Conservation (phyloP, 2,329 filamentous ascomycete genomes). For the Annulohypoxylon truncatum region DNA sequence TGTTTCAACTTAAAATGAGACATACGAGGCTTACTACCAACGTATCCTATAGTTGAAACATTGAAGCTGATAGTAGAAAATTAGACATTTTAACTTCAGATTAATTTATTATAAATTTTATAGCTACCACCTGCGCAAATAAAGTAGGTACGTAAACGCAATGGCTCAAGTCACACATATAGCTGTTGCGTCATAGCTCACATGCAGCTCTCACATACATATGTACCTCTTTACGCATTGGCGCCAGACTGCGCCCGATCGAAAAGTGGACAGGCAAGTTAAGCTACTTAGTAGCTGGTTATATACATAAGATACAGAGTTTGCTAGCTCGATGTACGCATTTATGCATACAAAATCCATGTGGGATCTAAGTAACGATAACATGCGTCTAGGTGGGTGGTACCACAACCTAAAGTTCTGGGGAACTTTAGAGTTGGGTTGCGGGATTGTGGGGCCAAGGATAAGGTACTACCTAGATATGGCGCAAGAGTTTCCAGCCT, state of each 20-base stretch:
- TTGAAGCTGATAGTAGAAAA: not conserved
- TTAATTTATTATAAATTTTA: not conserved
- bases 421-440: slow-evolving; percentile 32
- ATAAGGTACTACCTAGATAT: slow-evolving; percentile 5
- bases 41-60: not conserved
- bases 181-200: slow-evolving; percentile 26
- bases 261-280: not conserved
- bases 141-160: not conserved
- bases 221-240: slow-evolving; percentile 1
- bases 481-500: slow-evolving; percentile 18
- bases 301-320: not conserved
- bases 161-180: not conserved
- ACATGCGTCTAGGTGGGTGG: not conserved
- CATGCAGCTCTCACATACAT: slow-evolving; percentile 7
- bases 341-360: not conserved
- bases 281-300: not conserved
- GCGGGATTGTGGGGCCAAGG: slow-evolving; percentile 25
- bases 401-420: slow-evolving; percentile 9
- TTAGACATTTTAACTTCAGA: not conserved
- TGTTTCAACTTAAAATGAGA: not conserved
- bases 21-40: not conserved
- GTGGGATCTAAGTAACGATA: not conserved
- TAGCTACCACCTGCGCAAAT: not conserved
- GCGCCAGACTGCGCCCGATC: not conserved
- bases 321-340: not conserved